A percentile compares a stretch with the other conserved stretches of the same genome.
These are phyloP conservation scores for Taiozyma sp. DNA, from an alignment of 1,139 yeast genomes.

Conservation along the genomic window DNA sequence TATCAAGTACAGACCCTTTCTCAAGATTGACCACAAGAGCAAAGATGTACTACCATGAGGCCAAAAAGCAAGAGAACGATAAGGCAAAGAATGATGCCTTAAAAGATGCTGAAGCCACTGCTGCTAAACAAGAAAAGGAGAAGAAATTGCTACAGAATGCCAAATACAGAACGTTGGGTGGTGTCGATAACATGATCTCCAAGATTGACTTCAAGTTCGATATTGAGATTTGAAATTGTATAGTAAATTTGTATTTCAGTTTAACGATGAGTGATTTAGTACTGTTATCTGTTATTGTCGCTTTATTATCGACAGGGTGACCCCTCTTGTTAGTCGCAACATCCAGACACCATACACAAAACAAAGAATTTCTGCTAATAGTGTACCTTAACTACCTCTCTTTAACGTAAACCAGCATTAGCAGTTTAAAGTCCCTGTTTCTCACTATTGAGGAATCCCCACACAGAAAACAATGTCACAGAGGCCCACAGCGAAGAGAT, in stretches of 20 bases:
- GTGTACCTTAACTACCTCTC: neutral
- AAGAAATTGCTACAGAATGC: conserved; percentile 28
- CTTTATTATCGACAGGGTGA: neutral
- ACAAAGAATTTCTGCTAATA: neutral
- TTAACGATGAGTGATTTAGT: neutral
- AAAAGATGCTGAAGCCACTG: conserved; percentile 28
- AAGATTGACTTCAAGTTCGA: conserved; percentile 39
- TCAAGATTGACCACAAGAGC: conserved; percentile 84
- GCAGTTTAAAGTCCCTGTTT: neutral
- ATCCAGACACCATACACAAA: neutral
- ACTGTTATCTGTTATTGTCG: neutral
- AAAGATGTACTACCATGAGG: conserved; percentile 64
- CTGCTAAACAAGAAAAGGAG: conserved; percentile 32
- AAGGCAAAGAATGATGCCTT: conserved; percentile 37
- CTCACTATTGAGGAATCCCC: neutral
- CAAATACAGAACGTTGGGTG: conserved; percentile 34
- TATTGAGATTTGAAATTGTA: conserved; percentile 25
- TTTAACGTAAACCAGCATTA: neutral
- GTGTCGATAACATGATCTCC: conserved; percentile 42
- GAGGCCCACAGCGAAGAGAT: conserved; percentile 74
- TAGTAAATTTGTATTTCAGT: neutral
- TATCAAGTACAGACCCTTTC: conserved; percentile 73
- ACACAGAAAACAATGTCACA: conserved; percentile 17
- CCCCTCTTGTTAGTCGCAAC: neutral
- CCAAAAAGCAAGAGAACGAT: conserved; percentile 40